A percentile compares a stretch with the other conserved stretches of the same genome.
These are phyloP conservation scores for Gossypium schwendimanii DNA, from an alignment of 441 rosid species.

Conservation along the genomic window DNA sequence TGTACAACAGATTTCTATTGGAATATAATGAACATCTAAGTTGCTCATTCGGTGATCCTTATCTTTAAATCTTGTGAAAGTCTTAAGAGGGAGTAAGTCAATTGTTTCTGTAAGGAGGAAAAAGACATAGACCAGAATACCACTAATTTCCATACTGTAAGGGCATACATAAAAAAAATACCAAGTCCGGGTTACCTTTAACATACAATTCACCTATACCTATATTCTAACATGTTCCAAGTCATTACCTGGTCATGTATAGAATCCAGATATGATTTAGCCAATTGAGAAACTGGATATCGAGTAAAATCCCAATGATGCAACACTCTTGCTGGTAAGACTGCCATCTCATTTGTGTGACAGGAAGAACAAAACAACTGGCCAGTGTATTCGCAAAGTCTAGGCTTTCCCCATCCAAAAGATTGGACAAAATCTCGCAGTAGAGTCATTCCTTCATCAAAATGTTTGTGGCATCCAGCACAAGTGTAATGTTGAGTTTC, in stretches of 20 bases:
- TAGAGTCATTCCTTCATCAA: conserved; percentile 72
- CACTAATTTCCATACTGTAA: neutral
- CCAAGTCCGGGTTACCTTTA: neutral
- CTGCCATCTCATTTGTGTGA: conserved; percentile 76
- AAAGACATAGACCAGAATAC: neutral
- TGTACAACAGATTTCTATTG: neutral
- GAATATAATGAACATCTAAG: neutral
- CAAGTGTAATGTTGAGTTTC: conserved; percentile 86
- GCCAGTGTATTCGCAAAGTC: conserved; percentile 82
- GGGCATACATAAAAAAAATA: neutral
- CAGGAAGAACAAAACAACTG: conserved; percentile 87
- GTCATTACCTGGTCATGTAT: conserved; percentile 71
- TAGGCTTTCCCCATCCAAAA: conserved; percentile 91
- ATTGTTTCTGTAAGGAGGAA: neutral
- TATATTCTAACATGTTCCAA: neutral
- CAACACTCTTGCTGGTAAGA: conserved; percentile 84
- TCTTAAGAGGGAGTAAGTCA: neutral
- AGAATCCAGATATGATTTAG: conserved; percentile 90
- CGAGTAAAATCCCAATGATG: conserved; percentile 84
- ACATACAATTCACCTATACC: neutral
- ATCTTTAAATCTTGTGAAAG: neutral
- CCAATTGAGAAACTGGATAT: conserved; percentile 84
- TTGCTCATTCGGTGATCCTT: neutral
- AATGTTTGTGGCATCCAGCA: conserved; percentile 84
- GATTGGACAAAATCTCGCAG: conserved; percentile 68